Conservation (phyloP, 306 rosid species). For the Citrullus colocynthis region DNA sequence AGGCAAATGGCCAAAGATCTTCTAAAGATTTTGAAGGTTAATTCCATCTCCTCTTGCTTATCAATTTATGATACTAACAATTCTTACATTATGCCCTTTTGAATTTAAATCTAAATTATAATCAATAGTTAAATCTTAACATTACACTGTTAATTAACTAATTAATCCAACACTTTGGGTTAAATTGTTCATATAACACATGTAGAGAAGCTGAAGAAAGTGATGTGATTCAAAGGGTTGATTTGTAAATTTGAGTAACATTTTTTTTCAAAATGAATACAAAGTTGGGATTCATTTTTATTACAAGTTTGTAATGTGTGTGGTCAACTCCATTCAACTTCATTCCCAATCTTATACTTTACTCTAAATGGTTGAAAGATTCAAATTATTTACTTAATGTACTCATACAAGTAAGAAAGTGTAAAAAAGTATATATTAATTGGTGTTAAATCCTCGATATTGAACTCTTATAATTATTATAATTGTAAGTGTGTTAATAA, state of each 20-base stretch:
- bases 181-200: background rate
- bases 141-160: background rate
- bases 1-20: constrained; percentile 69
- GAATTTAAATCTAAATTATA: background rate
- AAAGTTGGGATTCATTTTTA: background rate
- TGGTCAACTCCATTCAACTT: background rate
- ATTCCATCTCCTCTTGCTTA: constrained; percentile 36
- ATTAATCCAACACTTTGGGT: background rate
- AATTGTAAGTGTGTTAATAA: too few species aligned
- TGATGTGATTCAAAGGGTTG: background rate
- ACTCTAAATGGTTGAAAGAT: too few species aligned
- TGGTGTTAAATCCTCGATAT: too few species aligned
- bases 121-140: background rate
- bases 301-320: background rate
- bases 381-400: too few species aligned
- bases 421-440: too few species aligned
- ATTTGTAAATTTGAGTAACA: background rate
- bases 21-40: constrained; percentile 56
- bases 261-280: background rate
- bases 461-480: too few species aligned
- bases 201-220: background rate
- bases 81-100: constrained; percentile 84
- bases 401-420: too few species aligned
- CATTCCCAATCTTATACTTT: too few species aligned
- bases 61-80: constrained; percentile 59